Conservation (phyloP, 768 basidiomycete genomes). For the Psilocybe subaeruginosa region DNA sequence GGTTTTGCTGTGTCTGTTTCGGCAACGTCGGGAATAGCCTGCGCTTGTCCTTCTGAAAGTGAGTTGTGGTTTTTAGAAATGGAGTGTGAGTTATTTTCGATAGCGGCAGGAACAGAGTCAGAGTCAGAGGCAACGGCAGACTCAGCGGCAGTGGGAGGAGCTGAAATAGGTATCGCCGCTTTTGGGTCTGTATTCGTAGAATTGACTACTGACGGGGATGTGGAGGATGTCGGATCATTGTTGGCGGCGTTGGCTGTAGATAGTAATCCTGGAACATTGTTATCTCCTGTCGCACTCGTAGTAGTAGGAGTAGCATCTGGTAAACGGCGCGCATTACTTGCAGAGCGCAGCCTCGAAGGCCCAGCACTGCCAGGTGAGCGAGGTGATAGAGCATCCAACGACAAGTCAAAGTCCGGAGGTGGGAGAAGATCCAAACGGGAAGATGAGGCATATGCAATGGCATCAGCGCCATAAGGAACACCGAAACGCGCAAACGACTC, state of each 20-base stretch:
- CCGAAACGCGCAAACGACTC: conserved; percentile 73
- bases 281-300: background rate
- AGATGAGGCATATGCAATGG: conserved; percentile 61
- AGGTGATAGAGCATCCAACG: conserved; percentile 2
- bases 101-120: background rate
- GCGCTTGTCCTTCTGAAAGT: background rate
- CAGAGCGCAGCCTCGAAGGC: conserved; percentile 30
- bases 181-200: background rate
- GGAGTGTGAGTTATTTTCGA: background rate
- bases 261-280: background rate
- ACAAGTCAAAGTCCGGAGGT: conserved; percentile 56
- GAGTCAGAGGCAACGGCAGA: background rate
- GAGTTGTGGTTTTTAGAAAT: conserved; percentile 3
- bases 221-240: background rate
- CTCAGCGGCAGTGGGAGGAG: background rate
- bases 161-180: background rate
- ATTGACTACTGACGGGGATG: background rate
- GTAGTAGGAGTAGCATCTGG: background rate
- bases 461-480: conserved; percentile 76
- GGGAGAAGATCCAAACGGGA: conserved; percentile 47
- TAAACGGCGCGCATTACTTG: conserved; percentile 24
- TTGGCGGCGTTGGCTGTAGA: background rate
- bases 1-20: background rate
- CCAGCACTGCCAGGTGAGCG: conserved; percentile 19
- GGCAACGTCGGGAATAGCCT: background rate